A percentile compares a stretch with the other conserved stretches of the same genome.
These are phyloP conservation scores for Dryas alaskensis DNA, from an alignment of 306 rosid genomes.

Conservation along the genomic window DNA sequence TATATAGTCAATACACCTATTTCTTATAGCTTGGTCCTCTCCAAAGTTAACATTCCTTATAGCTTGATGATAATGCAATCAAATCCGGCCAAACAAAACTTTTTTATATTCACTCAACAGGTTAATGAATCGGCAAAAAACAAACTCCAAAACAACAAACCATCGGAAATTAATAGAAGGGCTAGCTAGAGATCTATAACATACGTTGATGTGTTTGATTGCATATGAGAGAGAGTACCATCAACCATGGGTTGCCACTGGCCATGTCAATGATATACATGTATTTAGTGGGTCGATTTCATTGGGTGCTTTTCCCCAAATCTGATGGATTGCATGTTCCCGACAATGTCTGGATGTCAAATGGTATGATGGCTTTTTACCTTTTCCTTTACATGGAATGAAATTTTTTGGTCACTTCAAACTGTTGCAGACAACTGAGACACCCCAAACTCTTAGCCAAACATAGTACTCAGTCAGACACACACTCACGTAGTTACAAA, in stretches of 20 bases:
- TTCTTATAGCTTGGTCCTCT: no score
- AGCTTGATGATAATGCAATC: no score
- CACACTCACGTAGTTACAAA: not conserved
- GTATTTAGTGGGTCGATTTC: constrained; percentile 22
- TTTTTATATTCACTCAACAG: no score
- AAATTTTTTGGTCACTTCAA: constrained; percentile 41
- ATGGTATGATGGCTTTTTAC: constrained; percentile 67
- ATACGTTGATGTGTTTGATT: constrained; percentile 31
- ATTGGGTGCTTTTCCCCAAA: constrained; percentile 41
- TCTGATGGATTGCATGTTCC: constrained; percentile 75
- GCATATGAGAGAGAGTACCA: constrained; percentile 12
- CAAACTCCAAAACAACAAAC: no score
- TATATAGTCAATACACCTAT: no score
- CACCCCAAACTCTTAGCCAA: constrained; percentile 46
- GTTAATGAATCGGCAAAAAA: no score
- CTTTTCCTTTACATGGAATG: constrained; percentile 50
- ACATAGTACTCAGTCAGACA: not conserved
- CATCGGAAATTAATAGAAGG: no score
- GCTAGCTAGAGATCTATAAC: no score
- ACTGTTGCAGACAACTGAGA: constrained; percentile 38
- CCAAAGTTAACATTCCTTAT: no score
- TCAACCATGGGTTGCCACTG: constrained; percentile 1
- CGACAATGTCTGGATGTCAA: constrained; percentile 70
- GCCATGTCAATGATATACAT: constrained; percentile 38
- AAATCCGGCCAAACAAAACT: no score